Conservation (phyloP, 2,329 filamentous ascomycete genomes). For the Aspergillus sergii region DNA sequence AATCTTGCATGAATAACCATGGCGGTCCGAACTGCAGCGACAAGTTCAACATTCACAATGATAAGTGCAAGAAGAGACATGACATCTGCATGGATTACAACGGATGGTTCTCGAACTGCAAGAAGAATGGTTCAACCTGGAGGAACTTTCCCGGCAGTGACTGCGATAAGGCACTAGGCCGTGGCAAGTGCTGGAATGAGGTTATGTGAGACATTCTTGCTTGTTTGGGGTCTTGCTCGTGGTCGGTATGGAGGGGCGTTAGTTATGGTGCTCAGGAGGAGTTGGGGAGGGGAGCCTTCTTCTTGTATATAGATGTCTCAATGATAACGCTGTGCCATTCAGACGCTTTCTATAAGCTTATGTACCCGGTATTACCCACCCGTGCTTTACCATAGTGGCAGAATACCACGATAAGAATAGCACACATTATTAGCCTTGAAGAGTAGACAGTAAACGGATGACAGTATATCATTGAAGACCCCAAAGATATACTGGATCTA, state of each 20-base stretch:
- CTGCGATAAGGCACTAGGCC: neutral
- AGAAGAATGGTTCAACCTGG: slow-evolving; percentile 5
- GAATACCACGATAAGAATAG: no score
- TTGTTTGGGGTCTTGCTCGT: neutral
- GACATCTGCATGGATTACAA: neutral
- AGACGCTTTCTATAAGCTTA: neutral
- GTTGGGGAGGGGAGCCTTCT: neutral
- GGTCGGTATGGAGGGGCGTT: neutral
- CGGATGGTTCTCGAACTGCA: neutral
- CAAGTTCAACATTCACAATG: slow-evolving; percentile 1
- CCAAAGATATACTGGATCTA: no score
- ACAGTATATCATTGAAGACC: no score
- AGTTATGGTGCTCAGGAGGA: neutral
- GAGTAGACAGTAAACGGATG: no score
- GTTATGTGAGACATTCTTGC: neutral
- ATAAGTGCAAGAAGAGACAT: neutral
- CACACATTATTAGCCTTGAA: no score
- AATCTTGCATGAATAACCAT: neutral
- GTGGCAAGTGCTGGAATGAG: neutral
- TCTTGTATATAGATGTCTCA: neutral
- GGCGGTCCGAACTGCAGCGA: slow-evolving; percentile 1
- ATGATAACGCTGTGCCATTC: neutral
- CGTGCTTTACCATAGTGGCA: neutral
- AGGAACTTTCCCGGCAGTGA: neutral
- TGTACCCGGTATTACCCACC: neutral